Conservation (phyloP, 2,329 filamentous ascomycete genomes). For the Hymenoscyphus albidus region DNA sequence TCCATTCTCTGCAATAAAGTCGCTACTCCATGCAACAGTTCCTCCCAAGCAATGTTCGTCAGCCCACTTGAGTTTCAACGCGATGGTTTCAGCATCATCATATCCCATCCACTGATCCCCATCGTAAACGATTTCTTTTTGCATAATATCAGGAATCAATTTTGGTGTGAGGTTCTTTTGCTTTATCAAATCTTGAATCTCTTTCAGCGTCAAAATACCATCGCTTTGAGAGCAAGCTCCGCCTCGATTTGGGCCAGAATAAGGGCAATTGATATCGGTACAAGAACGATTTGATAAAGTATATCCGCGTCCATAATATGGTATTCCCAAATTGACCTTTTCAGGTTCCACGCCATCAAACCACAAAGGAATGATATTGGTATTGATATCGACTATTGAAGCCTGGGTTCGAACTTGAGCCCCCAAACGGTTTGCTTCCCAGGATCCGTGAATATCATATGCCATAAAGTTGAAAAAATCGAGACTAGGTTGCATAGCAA, state of each 20-base stretch:
- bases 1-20: constrained; percentile 25
- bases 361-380: constrained; percentile 40
- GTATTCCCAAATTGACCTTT: constrained; percentile 46
- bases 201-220: constrained; percentile 33
- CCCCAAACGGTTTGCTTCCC: constrained; percentile 38
- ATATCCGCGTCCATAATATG: constrained; percentile 46
- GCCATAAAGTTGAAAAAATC: constrained; percentile 38
- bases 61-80: constrained; percentile 32
- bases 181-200: constrained; percentile 35
- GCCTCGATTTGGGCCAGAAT: constrained; percentile 21
- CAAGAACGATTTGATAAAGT: constrained; percentile 32
- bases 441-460: constrained; percentile 41
- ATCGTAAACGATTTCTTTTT: constrained; percentile 32
- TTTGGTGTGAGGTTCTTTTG: constrained; percentile 23
- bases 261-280: constrained; percentile 29
- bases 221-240: constrained; percentile 32
- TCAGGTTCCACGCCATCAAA: constrained; percentile 38
- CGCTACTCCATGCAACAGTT: constrained; percentile 31
- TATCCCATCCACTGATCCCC: constrained; percentile 42
- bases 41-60: constrained; percentile 32
- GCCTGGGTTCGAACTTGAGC: constrained; percentile 39
- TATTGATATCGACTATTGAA: constrained; percentile 42
- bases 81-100: constrained; percentile 39
- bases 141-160: constrained; percentile 25
- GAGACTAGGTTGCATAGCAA: constrained; percentile 26